Percentiles rank a stretch among this genome's conserved stretches.
Evolutionary conservation across 345 rosid genomes (phyloP).

Genomic region (Melaleuca quinquenervia): DNA sequence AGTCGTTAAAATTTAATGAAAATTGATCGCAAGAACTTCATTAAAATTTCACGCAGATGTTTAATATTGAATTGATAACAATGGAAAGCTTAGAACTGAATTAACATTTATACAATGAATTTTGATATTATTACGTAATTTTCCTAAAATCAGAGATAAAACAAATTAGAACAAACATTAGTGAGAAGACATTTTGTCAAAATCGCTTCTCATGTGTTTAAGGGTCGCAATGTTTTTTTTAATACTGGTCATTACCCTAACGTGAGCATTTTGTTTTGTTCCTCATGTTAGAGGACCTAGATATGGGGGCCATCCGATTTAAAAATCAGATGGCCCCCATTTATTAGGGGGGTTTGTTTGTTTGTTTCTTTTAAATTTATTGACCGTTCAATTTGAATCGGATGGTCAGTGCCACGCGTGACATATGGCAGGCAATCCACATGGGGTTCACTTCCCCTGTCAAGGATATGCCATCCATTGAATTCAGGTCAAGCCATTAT

Average conservation of each 20-base stretch:
- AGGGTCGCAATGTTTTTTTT: not conserved
- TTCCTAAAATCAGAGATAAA: not conserved
- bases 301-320: too few relatives aligned
- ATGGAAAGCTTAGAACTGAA: not conserved
- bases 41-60: rapidly evolving
- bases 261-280: not conserved
- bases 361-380: too few relatives aligned
- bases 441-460: too few relatives aligned
- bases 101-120: not conserved
- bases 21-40: not conserved
- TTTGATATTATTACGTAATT: too few relatives aligned
- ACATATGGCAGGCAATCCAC: too few relatives aligned
- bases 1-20: rapidly evolving
- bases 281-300: too few relatives aligned
- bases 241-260: not conserved
- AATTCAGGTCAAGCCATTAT: too few relatives aligned
- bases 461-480: not conserved
- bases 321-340: too few relatives aligned
- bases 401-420: too few relatives aligned
- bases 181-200: not conserved
- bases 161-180: not conserved
- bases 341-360: too few relatives aligned
- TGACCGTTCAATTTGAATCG: too few relatives aligned
- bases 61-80: not conserved
- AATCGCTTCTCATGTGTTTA: not conserved